Base-by-base conservation (phyloP, 2,329 filamentous ascomycete genomes). In the Aspergillus ochraceoroseus region DNA sequence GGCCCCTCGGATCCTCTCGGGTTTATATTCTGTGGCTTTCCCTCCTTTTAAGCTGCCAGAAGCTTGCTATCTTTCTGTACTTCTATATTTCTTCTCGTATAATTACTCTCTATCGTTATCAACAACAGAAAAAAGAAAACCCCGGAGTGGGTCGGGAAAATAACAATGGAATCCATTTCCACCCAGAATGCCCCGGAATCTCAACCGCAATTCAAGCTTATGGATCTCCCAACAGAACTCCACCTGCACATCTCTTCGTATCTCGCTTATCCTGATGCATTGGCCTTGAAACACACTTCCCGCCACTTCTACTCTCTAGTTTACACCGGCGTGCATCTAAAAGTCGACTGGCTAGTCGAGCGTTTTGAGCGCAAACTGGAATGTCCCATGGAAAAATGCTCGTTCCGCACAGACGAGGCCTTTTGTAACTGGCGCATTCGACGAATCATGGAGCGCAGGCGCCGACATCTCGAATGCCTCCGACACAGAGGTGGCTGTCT, bases 331-430 rank as follows among this genome's bases (percentile, higher is more conserved):
- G 68, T 85, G 19, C 61, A 70, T 18, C 68, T 85, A 30, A 85
- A 85, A 57, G 74, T 86, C 8, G 74, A 76, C 42, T 87, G 83
- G 83, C 69, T 86, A 3, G 70, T 85, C 43, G 72, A 82, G 51
- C 74, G 82, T 8, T 73, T 79, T 12, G 73, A 67, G 31, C 67
- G 80, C 23, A 78, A 82, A 43, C 72, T 86, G 6, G 76, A 83
- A 49, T 83, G 80, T 51, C 83, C 81, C 3, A 79, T 77, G 57
- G 63, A 63, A 44, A 64, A 62, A 38, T 69, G 66, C 37, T 63
- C 60, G 2, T 63, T 70, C 30, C 57, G 61, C 5, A 70, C 65
- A 3, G 67, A 70, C 43, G 64, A 64, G 31, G 48, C 56, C 0
- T 70, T 70, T 40, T 70, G 67, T 41, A 65, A 62, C 27, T 46